Conservation (phyloP, 352 stramenopile species). For the Peronospora farinosa region DNA sequence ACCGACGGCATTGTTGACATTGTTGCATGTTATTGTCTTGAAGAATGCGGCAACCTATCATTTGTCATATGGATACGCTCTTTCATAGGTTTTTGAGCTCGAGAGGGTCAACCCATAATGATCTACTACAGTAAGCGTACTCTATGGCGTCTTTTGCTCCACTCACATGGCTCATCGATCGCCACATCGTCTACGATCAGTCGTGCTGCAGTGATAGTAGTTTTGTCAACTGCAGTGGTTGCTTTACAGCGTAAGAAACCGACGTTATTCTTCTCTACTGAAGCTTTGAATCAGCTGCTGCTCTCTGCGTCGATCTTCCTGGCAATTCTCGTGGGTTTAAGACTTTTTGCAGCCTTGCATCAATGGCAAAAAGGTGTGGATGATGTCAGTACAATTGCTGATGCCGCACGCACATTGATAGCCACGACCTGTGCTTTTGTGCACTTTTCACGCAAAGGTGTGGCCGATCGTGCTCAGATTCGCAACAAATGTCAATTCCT, state of each 20-base stretch:
- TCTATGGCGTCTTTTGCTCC: conserved; percentile 34
- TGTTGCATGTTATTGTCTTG: conserved; percentile 22
- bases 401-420: conserved; percentile 36
- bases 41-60: conserved; percentile 15
- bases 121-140: conserved; percentile 47
- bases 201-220: conserved; percentile 21
- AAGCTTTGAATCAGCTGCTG: conserved; percentile 32
- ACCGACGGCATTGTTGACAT: conserved; percentile 32
- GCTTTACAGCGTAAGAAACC: conserved; percentile 21
- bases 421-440: conserved; percentile 39
- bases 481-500: conserved; percentile 49
- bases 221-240: conserved; percentile 21
- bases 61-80: conserved; percentile 13
- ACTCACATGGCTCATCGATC: conserved; percentile 33
- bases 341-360: conserved; percentile 33
- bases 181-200: conserved; percentile 20
- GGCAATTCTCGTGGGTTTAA: conserved; percentile 36
- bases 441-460: conserved; percentile 36
- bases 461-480: conserved; percentile 29
- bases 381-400: conserved; percentile 35
- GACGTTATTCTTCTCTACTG: conserved; percentile 19
- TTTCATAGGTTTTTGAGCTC: background rate
- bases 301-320: conserved; percentile 32
- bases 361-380: conserved; percentile 45
- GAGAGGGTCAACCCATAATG: conserved; percentile 8